Evolutionary conservation across 305 asterid species (phyloP), one percentile per base, ranked within the genome.

Genomic region (Fraxinus nigra): DNA sequence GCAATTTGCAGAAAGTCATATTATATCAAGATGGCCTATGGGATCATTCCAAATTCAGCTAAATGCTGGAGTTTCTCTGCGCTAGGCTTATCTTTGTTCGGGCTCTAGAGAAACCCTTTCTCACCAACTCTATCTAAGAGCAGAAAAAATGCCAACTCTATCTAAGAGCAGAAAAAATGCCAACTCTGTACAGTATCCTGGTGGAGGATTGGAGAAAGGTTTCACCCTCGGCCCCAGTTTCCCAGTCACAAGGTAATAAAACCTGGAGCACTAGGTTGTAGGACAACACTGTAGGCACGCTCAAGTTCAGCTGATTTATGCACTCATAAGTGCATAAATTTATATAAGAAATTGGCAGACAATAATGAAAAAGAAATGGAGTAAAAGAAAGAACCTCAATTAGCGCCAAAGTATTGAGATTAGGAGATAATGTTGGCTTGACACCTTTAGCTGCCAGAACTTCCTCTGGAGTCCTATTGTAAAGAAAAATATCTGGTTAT

Each of bases 361-460:
- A 86, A 67, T 33, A 81, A 78, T 22, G 33, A 67, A n/a, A 73
- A 30, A 28, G 37, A 63, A 77, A 83, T 80, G 72, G 69, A 86
- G 82, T 65, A 82, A 46, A 4, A 78, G 79, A 75, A 86, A 82
- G 79, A 85, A 95, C 99, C 98, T 95, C 99, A 81, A 96, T 93
- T 81, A 96, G 86, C 65, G 98, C 97, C 87, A 96, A 89, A 56
- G 99, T 96, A 87, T 96, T 91, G 33, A 96, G 97, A 85, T 96
- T 96, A 83, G 99, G 99, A 81, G 99, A 96, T 78, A 96, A 84
- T 34, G 98, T 96, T 30, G 99, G 98, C 90, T 96, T 96, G 72
- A 96, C 99, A 78, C 99, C 99, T 92, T 87, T 94, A 77, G 99
- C 99, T 38, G 98, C 98, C 81, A 96, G 90, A 65, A 96, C 96